Conservation (phyloP, 2,329 filamentous ascomycete species). For the Herpomyces periplanetae region DNA sequence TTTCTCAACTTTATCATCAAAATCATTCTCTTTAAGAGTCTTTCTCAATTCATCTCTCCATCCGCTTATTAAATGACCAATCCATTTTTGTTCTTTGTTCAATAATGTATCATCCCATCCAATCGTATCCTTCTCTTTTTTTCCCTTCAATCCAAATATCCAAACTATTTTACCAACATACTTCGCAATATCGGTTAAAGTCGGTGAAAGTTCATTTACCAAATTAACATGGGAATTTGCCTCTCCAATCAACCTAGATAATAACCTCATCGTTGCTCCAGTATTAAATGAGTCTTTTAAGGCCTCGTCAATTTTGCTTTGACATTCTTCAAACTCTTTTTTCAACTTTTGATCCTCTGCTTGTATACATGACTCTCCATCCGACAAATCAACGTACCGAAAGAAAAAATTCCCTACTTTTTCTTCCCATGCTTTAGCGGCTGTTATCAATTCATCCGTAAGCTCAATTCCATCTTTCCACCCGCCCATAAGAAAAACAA, state of each 20-base stretch:
- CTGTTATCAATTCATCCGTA: conserved; percentile 35
- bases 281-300: conserved; percentile 66
- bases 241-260: conserved; percentile 34
- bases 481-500: conserved; percentile 48
- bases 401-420: conserved; percentile 25
- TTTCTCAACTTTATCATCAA: too few species aligned
- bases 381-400: too few species aligned
- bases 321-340: conserved; percentile 13
- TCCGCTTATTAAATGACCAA: too few species aligned
- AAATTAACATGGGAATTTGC: conserved; percentile 21
- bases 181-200: conserved; percentile 17
- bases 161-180: conserved; percentile 55
- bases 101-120: too few species aligned
- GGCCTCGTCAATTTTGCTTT: conserved; percentile 18
- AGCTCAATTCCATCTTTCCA: conserved; percentile 84
- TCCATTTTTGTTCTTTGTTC: too few species aligned
- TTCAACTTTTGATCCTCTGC: too few species aligned
- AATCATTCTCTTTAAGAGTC: too few species aligned
- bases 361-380: too few species aligned
- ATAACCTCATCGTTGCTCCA: conserved; percentile 30
- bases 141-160: conserved; percentile 39
- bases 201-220: conserved; percentile 10
- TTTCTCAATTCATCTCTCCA: too few species aligned
- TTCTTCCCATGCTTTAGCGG: conserved; percentile 38
- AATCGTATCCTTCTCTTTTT: too few species aligned